These are phyloP conservation scores for Prosopis cineraria DNA, from an alignment of 306 rosid species.

Conservation along the genomic window DNA sequence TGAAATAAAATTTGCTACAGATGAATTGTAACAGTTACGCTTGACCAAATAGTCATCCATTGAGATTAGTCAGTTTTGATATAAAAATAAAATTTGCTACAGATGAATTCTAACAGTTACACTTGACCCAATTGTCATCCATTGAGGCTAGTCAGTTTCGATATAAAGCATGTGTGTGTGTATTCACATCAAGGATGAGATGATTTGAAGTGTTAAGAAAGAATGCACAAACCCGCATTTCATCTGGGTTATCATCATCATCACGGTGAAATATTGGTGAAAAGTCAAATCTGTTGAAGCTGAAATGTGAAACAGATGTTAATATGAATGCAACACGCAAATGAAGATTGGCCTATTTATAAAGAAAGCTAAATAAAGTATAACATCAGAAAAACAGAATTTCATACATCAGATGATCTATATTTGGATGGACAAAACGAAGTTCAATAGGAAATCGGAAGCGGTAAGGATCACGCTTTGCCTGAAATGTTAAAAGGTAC, in stretches of 20 bases:
- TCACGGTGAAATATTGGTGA: conserved; percentile 89
- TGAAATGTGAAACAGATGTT: conserved; percentile 48
- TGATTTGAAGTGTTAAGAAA: conserved; percentile 27
- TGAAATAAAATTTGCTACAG: not conserved
- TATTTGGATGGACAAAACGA: conserved; percentile 86
- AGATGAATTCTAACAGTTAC: not conserved
- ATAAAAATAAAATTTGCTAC: not conserved
- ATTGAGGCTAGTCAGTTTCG: conserved; percentile 4
- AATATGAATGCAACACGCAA: conserved; percentile 28
- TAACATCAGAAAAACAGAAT: conserved; percentile 34
- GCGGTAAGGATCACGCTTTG: conserved; percentile 94
- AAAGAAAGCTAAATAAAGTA: conserved; percentile 27
- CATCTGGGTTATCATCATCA: conserved; percentile 74
- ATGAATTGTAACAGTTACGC: conserved; percentile 1
- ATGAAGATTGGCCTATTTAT: conserved; percentile 19
- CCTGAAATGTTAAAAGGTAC: conserved; percentile 53
- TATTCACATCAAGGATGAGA: conserved; percentile 27
- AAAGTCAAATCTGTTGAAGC: conserved; percentile 87
- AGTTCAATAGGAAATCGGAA: conserved; percentile 96
- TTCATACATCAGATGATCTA: conserved; percentile 91
- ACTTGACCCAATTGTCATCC: conserved; percentile 14
- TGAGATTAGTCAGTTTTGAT: conserved; percentile 6
- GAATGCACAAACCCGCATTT: conserved; percentile 75
- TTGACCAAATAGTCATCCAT: conserved; percentile 4
- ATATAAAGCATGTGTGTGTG: not conserved